Conservation (phyloP, 2,329 filamentous ascomycete genomes). For the Phyllosticta capitalensis region DNA sequence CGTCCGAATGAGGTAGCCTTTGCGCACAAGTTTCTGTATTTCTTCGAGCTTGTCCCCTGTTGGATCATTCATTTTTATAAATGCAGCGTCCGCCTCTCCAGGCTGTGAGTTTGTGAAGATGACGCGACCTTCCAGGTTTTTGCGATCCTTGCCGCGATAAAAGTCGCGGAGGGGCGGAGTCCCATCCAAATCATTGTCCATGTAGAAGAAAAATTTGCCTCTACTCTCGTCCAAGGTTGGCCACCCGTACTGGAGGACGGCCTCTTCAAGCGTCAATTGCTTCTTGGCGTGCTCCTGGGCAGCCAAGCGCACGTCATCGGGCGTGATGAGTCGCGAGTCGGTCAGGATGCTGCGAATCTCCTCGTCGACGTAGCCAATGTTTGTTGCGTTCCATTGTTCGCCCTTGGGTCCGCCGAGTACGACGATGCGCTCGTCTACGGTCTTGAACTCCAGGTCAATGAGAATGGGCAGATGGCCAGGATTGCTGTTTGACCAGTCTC, state of each 20-base stretch:
- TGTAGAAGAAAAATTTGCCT: slow-evolving; percentile 41
- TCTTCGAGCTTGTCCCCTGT: slow-evolving; percentile 25
- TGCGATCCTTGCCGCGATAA: slow-evolving; percentile 29
- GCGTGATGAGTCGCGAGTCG: slow-evolving; percentile 33
- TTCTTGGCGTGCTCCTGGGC: slow-evolving; percentile 10
- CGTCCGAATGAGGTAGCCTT: slow-evolving; percentile 42
- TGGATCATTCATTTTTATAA: slow-evolving; percentile 43
- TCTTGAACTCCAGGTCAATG: slow-evolving; percentile 43
- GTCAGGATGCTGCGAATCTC: slow-evolving; percentile 40
- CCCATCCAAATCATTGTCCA: slow-evolving; percentile 38
- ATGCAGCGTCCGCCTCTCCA: slow-evolving; percentile 37
- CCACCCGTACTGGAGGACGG: slow-evolving; percentile 40
- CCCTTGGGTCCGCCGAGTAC: slow-evolving; percentile 31
- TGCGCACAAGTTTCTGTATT: slow-evolving; percentile 37
- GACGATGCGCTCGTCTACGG: slow-evolving; percentile 25
- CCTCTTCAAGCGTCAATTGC: slow-evolving; percentile 37
- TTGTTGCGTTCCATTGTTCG: slow-evolving; percentile 36
- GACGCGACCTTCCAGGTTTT: slow-evolving; percentile 34
- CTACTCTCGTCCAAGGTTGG: slow-evolving; percentile 36
- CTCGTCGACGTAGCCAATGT: slow-evolving; percentile 35
- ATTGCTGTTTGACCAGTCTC: slow-evolving; percentile 36
- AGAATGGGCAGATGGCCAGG: slow-evolving; percentile 38
- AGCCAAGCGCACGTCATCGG: slow-evolving; percentile 36
- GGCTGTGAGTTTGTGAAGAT: slow-evolving; percentile 42
- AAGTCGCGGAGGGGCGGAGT: slow-evolving; percentile 24